Evolutionary conservation across 805 yeast species (phyloP), one percentile per base, ranked within the genome.

Genomic region (Wickerhamiella australiensis): DNA sequence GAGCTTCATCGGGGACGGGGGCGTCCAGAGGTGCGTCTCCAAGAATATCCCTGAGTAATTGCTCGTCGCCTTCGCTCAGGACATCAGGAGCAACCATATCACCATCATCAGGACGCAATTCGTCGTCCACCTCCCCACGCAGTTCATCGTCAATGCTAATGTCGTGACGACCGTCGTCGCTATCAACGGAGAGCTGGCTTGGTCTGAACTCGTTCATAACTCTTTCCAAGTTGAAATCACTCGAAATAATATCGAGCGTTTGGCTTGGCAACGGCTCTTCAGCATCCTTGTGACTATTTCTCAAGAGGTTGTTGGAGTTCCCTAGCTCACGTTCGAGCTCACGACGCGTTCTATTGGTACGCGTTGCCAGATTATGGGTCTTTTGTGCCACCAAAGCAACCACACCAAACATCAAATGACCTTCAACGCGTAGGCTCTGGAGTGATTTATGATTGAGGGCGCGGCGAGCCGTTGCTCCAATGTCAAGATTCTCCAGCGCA

Each of bases 321-420:
- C 33, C 43, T 7, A 46, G 36, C 29, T 46, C 43, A 3, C 36
- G 20, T 21, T 37, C 49, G 21, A 46, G 43, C 20, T 46, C 36
- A 9, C 26, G 35, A 11, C 35, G 43, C 43, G 49, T 36, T 18
- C 22, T 11, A 13, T 18, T 22, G 26, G 49, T 37, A 20, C 33
- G 35, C 1, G 42, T 17, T 13, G 37, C 40, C 18, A 46, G 27
- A 5, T 20, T 13, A 6, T 27, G 36, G 5, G 49, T 21, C 36
- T 46, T 46, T 27, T 46, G 43, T 2, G 49, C 49, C 12, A 46
- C 33, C 1, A 46, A 17, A 5, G 26, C 26, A 22, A 37, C 49
- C 4, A 46, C 43, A 20, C 49, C 49, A 41, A 35, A 46, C 49
- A 46, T 46, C 23, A 46, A 31, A 20, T 46, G 49, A 5, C 49